Evolutionary conservation across 2,329 filamentous ascomycete species (phyloP).

Genomic region (Trichophyton verrucosum): DNA sequence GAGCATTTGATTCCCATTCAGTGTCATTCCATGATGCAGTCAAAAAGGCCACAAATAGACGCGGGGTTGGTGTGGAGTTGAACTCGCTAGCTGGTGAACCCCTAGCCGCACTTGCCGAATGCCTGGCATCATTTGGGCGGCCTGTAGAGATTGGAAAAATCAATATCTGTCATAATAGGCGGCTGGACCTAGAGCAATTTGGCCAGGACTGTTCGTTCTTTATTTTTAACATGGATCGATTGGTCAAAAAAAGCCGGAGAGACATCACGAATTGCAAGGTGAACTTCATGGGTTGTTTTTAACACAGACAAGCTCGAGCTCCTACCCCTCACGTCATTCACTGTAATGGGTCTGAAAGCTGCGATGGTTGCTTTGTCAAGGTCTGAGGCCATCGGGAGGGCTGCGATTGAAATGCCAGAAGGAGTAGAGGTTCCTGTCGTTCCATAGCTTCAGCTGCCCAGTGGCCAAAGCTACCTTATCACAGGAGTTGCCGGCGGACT

Average conservation of each 20-base stretch:
- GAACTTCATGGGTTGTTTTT: too few relatives aligned
- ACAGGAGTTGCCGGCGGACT: too few relatives aligned
- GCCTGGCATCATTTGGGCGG: conserved; percentile 10
- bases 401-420: too few relatives aligned
- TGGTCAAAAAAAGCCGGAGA: neutral
- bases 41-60: conserved; percentile 7
- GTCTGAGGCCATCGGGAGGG: too few relatives aligned
- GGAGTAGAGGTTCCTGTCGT: too few relatives aligned
- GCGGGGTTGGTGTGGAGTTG: conserved; percentile 13
- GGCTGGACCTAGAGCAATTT: conserved; percentile 6
- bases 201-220: neutral
- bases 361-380: too few relatives aligned
- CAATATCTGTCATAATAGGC: conserved; percentile 3
- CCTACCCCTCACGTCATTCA: too few relatives aligned
- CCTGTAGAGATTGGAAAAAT: conserved; percentile 13
- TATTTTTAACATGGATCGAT: neutral
- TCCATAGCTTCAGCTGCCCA: too few relatives aligned
- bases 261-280: too few relatives aligned
- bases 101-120: conserved; percentile 7
- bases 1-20: conserved; percentile 4
- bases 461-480: too few relatives aligned
- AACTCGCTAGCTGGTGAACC: conserved; percentile 12
- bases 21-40: conserved; percentile 10
- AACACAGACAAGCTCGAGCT: too few relatives aligned
- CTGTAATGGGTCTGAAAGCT: too few relatives aligned